Base-by-base conservation (phyloP, 2,329 filamentous ascomycete species). In the Colletotrichum sojae region DNA sequence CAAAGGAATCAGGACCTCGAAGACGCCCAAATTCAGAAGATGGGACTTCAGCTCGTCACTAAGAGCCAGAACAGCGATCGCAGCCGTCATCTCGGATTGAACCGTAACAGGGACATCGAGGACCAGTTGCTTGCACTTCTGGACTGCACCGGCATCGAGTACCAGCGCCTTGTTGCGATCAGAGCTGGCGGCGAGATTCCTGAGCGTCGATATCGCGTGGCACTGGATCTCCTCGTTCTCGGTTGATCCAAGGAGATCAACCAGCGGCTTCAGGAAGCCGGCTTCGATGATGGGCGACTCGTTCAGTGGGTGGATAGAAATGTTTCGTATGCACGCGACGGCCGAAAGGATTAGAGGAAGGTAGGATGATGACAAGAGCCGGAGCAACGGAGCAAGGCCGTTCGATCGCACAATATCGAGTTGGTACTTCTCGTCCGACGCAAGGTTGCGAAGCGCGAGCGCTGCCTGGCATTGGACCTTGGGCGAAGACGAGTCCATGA, bases 171-270 rank as follows among this genome's bases (percentile, higher is more conserved):
- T 99, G 87, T 99, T 99, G 71, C 94, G 91, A 79, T 99, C 96
- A 8, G 95, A 98, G 82, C 95, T 98, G 63, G 96, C 96, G 6
- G 96, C 96, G 67, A 99, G 86, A 76, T 99, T 99, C 72, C 96
- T 91, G 56, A 99, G 87, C 0, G 96, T 99, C 5, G 96, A 98
- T 73, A 99, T 99, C 66, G 96, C 96, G 78, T 99, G 96, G 78
- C 96, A 99, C 79, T 99, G 96, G 59, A 99, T 99, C 79, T 99
- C 96, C 80, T 99, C 96, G 77, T 98, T 98, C 75, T 98, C 95
- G 0, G 95, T 98, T 10, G 94, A 97, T 59, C 96, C 95, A 8
- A 99, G 88, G 1, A 99, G 87, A 73, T 98, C 95, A 25, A 99
- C 96, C 63, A 99, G 83, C 0, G 96, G 96, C 78, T 94, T 95